phyloP scores from a whole-genome alignment of 352 stramenopile genomes.

The Pilasporangium apinafurcum region DNA sequence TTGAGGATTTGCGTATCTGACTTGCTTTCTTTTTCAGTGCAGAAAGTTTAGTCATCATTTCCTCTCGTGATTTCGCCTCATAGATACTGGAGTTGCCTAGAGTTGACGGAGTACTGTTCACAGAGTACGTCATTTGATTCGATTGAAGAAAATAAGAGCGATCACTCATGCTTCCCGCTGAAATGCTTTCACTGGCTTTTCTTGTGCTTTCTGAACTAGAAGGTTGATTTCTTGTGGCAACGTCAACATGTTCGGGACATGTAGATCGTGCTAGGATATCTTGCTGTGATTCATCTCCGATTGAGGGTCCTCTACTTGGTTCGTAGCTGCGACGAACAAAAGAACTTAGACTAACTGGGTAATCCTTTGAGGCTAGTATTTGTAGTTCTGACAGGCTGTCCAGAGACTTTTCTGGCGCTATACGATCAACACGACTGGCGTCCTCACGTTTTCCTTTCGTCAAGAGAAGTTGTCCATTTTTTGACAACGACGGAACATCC shows the following conservation, averaged over 20 bases:
- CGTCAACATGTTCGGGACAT: neutral
- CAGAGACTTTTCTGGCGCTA: constrained; percentile 25
- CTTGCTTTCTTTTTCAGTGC: constrained; percentile 56
- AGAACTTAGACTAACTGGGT: neutral
- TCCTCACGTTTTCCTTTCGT: neutral
- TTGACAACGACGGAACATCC: constrained; percentile 22
- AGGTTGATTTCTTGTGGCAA: no score
- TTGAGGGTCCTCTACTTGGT: no score
- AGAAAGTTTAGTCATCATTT: constrained; percentile 44
- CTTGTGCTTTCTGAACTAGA: no score
- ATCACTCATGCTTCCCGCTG: constrained; percentile 27
- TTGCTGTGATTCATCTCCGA: no score
- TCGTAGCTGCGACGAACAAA: neutral
- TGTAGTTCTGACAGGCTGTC: constrained; percentile 30
- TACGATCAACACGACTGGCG: no score
- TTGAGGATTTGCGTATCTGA: constrained; percentile 36
- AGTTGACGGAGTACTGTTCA: neutral
- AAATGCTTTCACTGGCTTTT: no score
- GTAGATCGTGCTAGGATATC: neutral
- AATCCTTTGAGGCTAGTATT: constrained; percentile 16
- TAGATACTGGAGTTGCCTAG: neutral
- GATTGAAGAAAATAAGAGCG: constrained; percentile 24
- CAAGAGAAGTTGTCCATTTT: constrained; percentile 23
- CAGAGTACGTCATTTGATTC: no score
- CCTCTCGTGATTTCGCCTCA: constrained; percentile 4